Evolutionary conservation across 225 moss, liverwort and hornwort species (phyloP).

Genomic region (Bryoerythrophyllum caledonicum): DNA sequence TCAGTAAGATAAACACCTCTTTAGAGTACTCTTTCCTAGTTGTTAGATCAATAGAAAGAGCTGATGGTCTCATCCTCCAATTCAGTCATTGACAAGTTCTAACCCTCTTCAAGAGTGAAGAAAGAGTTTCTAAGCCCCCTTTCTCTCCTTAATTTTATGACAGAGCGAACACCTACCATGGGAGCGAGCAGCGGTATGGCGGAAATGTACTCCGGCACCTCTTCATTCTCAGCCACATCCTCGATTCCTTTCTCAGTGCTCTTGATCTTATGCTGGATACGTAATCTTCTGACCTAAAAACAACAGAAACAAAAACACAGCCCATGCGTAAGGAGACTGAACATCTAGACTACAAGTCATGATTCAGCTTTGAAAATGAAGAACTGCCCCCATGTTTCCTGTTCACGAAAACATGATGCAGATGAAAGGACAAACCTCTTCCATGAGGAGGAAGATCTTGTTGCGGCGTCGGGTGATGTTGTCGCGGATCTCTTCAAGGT

Average conservation of each 20-base stretch:
- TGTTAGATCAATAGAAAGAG: no score
- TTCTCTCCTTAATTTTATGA: no score
- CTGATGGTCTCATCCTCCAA: no score
- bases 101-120: no score
- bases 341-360: neutral
- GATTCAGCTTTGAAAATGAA: neutral
- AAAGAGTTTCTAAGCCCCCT: no score
- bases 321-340: neutral
- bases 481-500: constrained; percentile 89
- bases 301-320: constrained; percentile 8
- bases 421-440: no score
- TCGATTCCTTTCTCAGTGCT: constrained; percentile 53
- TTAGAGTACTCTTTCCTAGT: no score
- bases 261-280: constrained; percentile 66
- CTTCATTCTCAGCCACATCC: constrained; percentile 50
- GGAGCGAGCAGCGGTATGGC: constrained; percentile 62
- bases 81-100: no score
- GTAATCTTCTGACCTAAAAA: constrained; percentile 59
- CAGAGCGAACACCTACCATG: constrained; percentile 25
- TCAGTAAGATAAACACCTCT: no score
- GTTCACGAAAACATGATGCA: no score
- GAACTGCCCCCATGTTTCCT: neutral
- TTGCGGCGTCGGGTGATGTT: constrained; percentile 82
- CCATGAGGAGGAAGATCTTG: constrained; percentile 95
- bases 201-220: constrained; percentile 58